Evolutionary conservation across 129 eudicot genomes (phyloP).

Genomic region (Mikania micrantha): DNA sequence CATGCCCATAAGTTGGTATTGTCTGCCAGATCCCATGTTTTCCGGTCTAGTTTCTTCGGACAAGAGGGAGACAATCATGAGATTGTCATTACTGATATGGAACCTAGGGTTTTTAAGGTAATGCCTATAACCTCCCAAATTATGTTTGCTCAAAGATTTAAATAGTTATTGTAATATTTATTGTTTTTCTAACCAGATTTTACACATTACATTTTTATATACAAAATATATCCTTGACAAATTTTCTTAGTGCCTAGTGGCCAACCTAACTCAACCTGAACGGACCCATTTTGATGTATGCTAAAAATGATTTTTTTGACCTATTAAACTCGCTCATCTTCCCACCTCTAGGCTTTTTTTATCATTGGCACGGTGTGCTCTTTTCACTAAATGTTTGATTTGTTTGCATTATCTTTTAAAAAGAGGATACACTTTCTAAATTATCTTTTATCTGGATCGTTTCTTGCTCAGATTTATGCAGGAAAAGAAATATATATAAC

Average conservation of each 20-base stretch:
- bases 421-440: background rate
- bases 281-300: background rate
- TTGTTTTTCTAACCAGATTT: background rate
- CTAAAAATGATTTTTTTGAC: background rate
- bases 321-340: background rate
- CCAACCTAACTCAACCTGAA: background rate
- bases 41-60: slow-evolving; percentile 38
- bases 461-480: background rate
- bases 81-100: slow-evolving; percentile 49
- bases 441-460: background rate
- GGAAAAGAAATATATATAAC: background rate
- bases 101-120: slow-evolving; percentile 76
- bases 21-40: slow-evolving; percentile 72
- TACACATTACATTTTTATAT: background rate
- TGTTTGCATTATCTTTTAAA: background rate
- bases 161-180: background rate
- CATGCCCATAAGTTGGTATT: slow-evolving; percentile 81
- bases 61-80: slow-evolving; percentile 46
- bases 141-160: background rate
- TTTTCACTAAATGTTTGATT: background rate
- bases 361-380: background rate
- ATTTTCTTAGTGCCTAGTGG: background rate
- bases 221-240: background rate
- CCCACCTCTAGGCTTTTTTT: background rate
- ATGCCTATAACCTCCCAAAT: background rate